Percentiles rank a stretch among this genome's conserved stretches.
phyloP scores from a whole-genome alignment of 1,284 basidiomycete genomes.

The Rhodotorula sp. region DNA sequence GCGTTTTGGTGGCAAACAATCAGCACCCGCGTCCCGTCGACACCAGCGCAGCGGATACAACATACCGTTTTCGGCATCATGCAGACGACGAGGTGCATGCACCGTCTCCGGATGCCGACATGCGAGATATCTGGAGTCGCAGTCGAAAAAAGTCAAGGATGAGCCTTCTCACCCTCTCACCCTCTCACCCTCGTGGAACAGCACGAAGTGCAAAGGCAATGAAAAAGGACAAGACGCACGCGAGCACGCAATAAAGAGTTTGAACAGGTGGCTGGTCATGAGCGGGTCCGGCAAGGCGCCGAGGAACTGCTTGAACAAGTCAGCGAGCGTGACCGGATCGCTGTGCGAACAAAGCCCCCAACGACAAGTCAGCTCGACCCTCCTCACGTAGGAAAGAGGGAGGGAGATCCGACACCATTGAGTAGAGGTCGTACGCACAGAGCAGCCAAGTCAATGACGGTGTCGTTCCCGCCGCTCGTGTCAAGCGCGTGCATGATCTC shows the following conservation, averaged over 20 bases:
- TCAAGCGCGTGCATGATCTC: constrained; percentile 29
- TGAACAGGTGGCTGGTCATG: constrained; percentile 26
- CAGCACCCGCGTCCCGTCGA: too few relatives aligned
- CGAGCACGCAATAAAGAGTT: constrained; percentile 28
- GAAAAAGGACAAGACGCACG: constrained; percentile 5
- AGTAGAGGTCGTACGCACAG: neutral
- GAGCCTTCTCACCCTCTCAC: too few relatives aligned
- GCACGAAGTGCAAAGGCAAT: too few relatives aligned
- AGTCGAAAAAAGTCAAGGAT: neutral
- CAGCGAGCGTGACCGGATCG: constrained; percentile 34
- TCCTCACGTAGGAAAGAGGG: too few relatives aligned
- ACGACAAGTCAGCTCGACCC: too few relatives aligned
- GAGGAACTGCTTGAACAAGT: constrained; percentile 27
- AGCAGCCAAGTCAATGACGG: constrained; percentile 21
- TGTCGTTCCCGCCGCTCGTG: constrained; percentile 12
- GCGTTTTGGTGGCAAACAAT: neutral
- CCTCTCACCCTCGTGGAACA: too few relatives aligned
- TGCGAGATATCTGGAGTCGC: constrained; percentile 26
- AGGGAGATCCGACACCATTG: neutral
- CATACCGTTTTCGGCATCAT: constrained; percentile 27
- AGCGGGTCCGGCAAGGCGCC: constrained; percentile 25
- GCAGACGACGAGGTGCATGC: constrained; percentile 37
- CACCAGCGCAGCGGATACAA: neutral
- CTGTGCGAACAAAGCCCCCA: neutral
- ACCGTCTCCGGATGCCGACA: constrained; percentile 10